A percentile compares a stretch with the other conserved stretches of the same genome.
phyloP scores from a whole-genome alignment of 257 asterid genomes.

The Solanum okadae region DNA sequence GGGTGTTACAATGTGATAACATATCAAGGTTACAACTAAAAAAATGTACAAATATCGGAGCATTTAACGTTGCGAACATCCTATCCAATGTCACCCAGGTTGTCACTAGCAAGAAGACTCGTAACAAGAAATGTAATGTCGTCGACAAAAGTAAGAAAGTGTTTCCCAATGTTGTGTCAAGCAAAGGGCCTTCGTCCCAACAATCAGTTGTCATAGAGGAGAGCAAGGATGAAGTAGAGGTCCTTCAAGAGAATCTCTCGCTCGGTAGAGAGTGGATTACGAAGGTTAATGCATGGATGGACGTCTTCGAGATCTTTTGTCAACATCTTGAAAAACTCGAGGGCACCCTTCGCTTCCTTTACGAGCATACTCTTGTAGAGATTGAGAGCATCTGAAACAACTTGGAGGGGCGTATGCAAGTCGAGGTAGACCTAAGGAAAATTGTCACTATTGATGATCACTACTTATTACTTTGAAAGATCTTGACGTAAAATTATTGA shows the following conservation, averaged over 20 bases:
- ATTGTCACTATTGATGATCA: not conserved
- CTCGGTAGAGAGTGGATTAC: not conserved
- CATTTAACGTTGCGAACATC: not conserved
- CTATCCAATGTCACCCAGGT: not conserved
- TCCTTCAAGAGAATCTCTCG: not conserved
- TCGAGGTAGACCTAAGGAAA: not conserved
- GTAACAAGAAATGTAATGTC: not conserved
- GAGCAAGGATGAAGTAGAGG: not conserved
- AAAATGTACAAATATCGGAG: no score
- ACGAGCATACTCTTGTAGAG: no score
- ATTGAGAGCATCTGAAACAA: not conserved
- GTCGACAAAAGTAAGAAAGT: no score
- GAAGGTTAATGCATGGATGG: no score
- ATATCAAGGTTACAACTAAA: no score
- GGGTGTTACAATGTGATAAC: no score
- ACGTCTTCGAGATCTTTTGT: no score
- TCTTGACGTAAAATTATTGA: no score
- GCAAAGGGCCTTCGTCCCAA: not conserved
- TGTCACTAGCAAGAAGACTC: not conserved
- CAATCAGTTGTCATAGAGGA: not conserved
- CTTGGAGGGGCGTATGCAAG: not conserved
- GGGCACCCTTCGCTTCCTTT: no score
- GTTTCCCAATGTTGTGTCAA: not conserved
- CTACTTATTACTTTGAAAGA: not conserved
- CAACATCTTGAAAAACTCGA: no score